phyloP scores from a whole-genome alignment of 768 basidiomycete species.

The Calocybe gangraenosa region DNA sequence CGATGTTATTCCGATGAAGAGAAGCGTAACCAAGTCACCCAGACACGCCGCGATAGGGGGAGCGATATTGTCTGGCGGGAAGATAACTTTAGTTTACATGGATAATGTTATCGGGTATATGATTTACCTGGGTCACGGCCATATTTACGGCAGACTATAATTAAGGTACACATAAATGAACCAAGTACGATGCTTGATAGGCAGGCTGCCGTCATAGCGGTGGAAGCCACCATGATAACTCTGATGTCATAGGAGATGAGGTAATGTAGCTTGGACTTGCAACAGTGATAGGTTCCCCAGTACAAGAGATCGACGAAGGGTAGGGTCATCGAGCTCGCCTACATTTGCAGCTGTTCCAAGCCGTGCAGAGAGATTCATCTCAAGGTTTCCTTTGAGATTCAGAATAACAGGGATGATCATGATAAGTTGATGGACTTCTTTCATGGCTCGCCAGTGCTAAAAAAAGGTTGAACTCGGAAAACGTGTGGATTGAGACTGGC shows the following conservation, averaged over 20 bases:
- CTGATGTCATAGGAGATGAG: constrained; percentile 29
- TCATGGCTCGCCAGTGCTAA: constrained; percentile 87
- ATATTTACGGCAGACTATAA: constrained; percentile 71
- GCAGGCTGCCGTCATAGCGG: constrained; percentile 78
- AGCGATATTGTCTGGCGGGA: constrained; percentile 82
- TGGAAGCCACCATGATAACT: constrained; percentile 71
- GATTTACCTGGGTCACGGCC: constrained; percentile 77
- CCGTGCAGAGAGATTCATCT: constrained; percentile 97
- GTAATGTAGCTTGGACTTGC: constrained; percentile 86
- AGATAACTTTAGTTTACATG: not conserved
- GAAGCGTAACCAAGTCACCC: constrained; percentile 88
- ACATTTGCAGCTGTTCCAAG: constrained; percentile 94
- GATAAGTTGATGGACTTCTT: constrained; percentile 88
- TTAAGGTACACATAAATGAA: constrained; percentile 86
- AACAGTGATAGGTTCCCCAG: constrained; percentile 81
- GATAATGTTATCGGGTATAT: no score
- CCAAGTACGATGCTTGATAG: constrained; percentile 78
- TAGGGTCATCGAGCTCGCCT: constrained; percentile 79
- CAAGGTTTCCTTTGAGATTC: constrained; percentile 97
- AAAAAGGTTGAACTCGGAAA: no score
- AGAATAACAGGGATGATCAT: constrained; percentile 93
- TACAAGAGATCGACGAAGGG: constrained; percentile 59
- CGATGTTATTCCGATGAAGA: constrained; percentile 74
- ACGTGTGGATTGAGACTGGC: no score
- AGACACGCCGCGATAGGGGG: constrained; percentile 91